Conservation (phyloP, 2,329 filamentous ascomycete genomes). For the Boeremia exigua region DNA sequence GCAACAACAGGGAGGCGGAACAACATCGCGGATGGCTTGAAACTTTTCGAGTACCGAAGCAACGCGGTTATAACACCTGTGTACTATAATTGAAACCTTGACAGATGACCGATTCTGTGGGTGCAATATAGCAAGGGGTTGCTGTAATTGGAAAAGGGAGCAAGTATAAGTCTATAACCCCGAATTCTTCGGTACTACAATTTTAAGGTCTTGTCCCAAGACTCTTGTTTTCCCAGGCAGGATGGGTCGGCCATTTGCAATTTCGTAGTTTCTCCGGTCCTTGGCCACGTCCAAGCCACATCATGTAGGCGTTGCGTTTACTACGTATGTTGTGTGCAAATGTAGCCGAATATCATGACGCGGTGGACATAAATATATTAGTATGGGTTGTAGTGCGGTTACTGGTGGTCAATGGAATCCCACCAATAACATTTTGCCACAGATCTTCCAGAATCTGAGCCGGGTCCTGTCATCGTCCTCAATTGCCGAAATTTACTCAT, state of each 20-base stretch:
- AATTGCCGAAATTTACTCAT: not conserved
- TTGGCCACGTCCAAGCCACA: not conserved
- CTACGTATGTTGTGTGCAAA: not conserved
- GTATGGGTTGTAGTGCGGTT: not conserved
- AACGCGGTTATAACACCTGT: no score
- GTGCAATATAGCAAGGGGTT: no score
- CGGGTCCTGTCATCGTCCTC: not conserved
- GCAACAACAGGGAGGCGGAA: not conserved
- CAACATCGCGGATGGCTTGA: not conserved
- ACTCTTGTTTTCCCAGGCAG: not conserved
- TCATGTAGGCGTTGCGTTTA: not conserved
- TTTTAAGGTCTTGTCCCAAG: not conserved
- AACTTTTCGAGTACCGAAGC: no score
- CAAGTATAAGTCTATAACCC: no score
- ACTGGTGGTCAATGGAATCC: not conserved
- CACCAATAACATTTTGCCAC: conserved; percentile 12
- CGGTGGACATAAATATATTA: not conserved
- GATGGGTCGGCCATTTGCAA: not conserved
- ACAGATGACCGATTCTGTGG: no score
- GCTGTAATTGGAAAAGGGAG: no score
- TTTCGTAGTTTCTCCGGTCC: conserved; percentile 9
- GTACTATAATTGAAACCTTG: no score
- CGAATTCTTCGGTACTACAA: not conserved
- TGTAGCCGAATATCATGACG: not conserved
- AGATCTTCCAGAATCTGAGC: conserved; percentile 6